Evolutionary conservation across 495 filamentous ascomycete genomes (phyloP).

Genomic region (Penicillium diatomitis): DNA sequence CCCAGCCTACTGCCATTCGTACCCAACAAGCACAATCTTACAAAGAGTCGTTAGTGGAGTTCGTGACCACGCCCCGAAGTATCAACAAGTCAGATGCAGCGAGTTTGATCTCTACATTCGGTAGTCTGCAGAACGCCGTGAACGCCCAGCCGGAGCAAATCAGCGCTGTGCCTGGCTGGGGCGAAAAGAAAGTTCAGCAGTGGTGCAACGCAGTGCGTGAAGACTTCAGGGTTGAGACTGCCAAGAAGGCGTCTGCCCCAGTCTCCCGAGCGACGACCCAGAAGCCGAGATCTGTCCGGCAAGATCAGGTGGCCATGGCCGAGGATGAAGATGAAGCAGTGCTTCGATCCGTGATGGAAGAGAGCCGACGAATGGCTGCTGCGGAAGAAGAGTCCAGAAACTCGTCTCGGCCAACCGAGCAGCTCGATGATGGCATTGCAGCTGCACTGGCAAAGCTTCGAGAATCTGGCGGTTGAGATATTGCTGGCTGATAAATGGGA

Average conservation of each 20-base stretch:
- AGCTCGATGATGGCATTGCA: conserved; percentile 19
- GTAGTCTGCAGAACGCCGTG: conserved; percentile 72
- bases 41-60: conserved; percentile 82
- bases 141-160: conserved; percentile 85
- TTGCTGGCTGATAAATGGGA: too few relatives aligned
- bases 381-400: background rate
- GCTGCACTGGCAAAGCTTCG: conserved; percentile 17
- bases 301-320: background rate
- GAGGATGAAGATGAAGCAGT: conserved; percentile 17
- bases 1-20: conserved; percentile 68
- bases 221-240: conserved; percentile 67
- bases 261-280: background rate
- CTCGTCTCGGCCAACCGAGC: conserved; percentile 1
- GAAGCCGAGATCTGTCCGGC: background rate
- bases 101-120: conserved; percentile 78
- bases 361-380: conserved; percentile 6
- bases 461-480: conserved; percentile 31
- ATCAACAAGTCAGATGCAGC: conserved; percentile 94
- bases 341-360: conserved; percentile 10
- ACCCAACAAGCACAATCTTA: conserved; percentile 76
- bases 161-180: conserved; percentile 76
- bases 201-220: conserved; percentile 78
- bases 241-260: conserved; percentile 44
- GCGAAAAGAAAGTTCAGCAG: conserved; percentile 81
- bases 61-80: conserved; percentile 78